phyloP scores from a whole-genome alignment of 805 yeast species.

The Ogataea salicorniae region DNA sequence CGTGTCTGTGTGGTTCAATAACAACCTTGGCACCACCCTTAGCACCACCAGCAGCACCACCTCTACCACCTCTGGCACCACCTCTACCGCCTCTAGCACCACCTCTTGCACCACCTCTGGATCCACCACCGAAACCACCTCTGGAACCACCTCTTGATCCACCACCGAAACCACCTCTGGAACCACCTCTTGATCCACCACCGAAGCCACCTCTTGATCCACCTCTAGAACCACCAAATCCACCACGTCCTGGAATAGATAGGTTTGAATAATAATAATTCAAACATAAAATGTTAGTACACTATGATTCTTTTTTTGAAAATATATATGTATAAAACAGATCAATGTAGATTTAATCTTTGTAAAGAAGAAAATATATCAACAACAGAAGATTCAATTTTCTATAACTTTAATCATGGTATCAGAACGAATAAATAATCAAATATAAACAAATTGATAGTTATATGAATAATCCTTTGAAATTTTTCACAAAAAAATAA shows the following conservation, averaged over 20 bases:
- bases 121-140: conserved; percentile 47
- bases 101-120: conserved; percentile 46
- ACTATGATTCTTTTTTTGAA: neutral
- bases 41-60: conserved; percentile 78
- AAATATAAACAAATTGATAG: neutral
- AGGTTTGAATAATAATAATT: neutral
- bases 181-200: conserved; percentile 44
- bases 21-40: conserved; percentile 92
- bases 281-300: neutral
- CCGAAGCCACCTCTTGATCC: conserved; percentile 45
- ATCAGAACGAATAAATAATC: no score
- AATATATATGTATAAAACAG: neutral
- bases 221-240: conserved; percentile 27
- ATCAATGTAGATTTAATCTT: neutral
- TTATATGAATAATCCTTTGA: neutral
- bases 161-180: conserved; percentile 35
- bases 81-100: conserved; percentile 52
- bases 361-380: no score
- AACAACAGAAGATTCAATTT: no score
- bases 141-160: conserved; percentile 35
- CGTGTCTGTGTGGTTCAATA: conserved; percentile 98
- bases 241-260: conserved; percentile 20
- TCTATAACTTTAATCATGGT: no score
- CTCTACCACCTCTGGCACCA: conserved; percentile 54
- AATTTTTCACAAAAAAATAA: neutral